Conservation (phyloP, 2,329 filamentous ascomycete species). For the Fusarium nurragi region DNA sequence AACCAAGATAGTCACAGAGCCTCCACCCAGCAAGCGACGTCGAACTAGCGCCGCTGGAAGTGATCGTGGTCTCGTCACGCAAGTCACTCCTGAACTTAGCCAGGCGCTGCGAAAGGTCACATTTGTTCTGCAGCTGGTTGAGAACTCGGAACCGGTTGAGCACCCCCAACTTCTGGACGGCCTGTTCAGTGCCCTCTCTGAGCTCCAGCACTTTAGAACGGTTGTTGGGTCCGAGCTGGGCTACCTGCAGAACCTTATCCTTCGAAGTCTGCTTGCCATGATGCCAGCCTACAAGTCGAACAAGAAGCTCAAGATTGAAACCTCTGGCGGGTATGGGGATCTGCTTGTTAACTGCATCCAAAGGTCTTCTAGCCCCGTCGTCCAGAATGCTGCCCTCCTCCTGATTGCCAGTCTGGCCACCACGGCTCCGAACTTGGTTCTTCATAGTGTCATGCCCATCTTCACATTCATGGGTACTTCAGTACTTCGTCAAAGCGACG, state of each 20-base stretch:
- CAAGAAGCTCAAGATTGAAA: conserved; percentile 73
- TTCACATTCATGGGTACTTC: conserved; percentile 98
- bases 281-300: conserved; percentile 77
- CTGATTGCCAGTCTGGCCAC: conserved; percentile 87
- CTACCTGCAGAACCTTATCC: conserved; percentile 86
- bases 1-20: conserved; percentile 75
- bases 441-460: conserved; percentile 98
- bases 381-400: conserved; percentile 90
- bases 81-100: conserved; percentile 72
- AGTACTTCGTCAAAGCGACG: conserved; percentile 89
- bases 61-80: conserved; percentile 66
- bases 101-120: conserved; percentile 79
- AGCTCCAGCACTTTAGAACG: conserved; percentile 84
- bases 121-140: conserved; percentile 87
- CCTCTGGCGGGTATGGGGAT: conserved; percentile 84
- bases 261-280: conserved; percentile 84
- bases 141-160: conserved; percentile 77
- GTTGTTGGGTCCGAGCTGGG: conserved; percentile 87
- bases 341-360: conserved; percentile 94
- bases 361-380: conserved; percentile 88
- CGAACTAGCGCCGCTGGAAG: conserved; percentile 79
- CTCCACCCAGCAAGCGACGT: conserved; percentile 80
- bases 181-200: conserved; percentile 85
- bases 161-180: conserved; percentile 80
- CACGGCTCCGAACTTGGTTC: conserved; percentile 86